Conservation (phyloP, 352 stramenopile species). For the Blastocystis sp. region DNA sequence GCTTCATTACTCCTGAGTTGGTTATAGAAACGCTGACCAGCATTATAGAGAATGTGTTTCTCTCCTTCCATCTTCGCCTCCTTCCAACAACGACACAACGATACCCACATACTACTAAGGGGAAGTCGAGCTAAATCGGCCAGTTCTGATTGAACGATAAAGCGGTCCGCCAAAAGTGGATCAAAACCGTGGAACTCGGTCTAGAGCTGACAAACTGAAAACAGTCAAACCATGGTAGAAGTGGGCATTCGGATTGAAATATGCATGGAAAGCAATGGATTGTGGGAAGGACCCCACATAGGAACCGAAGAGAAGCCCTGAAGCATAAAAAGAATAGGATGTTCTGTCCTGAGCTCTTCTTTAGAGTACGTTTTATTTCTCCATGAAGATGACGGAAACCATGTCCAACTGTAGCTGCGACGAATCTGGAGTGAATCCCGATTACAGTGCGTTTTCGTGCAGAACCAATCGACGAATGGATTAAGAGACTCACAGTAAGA, state of each 20-base stretch:
- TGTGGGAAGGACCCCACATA: slow-evolving; percentile 22
- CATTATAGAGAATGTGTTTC: slow-evolving; percentile 20
- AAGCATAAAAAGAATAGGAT: slow-evolving; percentile 51
- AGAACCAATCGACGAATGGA: neutral
- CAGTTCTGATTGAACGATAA: neutral
- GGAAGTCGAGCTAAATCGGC: neutral
- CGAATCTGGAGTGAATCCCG: neutral
- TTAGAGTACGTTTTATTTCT: neutral
- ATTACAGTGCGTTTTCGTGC: neutral
- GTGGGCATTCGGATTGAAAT: neutral
- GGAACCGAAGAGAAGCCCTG: slow-evolving; percentile 55
- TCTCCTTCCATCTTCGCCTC: neutral
- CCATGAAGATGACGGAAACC: neutral
- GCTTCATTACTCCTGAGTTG: slow-evolving; percentile 12
- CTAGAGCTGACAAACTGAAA: neutral
- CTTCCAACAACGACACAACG: neutral
- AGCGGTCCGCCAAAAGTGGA: neutral
- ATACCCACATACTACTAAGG: neutral
- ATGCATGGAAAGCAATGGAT: neutral
- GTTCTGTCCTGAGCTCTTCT: neutral
- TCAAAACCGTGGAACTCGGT: slow-evolving; percentile 6
- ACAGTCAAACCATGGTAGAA: neutral
- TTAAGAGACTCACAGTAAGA: neutral
- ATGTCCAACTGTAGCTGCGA: slow-evolving; percentile 26
- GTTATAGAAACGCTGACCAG: slow-evolving; percentile 25